These are phyloP conservation scores for Botrytis pseudocinerea DNA, from an alignment of 2,329 filamentous ascomycete genomes.

Conservation along the genomic window DNA sequence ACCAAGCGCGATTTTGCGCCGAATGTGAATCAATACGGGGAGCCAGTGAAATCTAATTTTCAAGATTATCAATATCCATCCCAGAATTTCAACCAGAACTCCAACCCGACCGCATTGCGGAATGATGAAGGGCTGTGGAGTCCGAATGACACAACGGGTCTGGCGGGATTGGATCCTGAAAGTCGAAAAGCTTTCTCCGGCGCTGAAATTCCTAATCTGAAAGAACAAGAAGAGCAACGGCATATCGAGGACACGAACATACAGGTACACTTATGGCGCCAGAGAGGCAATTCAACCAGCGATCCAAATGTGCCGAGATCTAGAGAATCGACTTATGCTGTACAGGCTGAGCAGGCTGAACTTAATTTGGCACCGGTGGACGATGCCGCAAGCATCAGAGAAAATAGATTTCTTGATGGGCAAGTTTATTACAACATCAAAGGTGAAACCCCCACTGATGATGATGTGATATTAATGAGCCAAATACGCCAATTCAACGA, in stretches of 20 bases:
- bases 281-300: constrained; percentile 31
- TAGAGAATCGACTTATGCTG: constrained; percentile 30
- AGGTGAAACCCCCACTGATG: constrained; percentile 30
- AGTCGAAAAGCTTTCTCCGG: constrained; percentile 31
- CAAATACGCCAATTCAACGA: constrained; percentile 42
- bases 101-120: constrained; percentile 26
- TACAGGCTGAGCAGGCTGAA: constrained; percentile 28
- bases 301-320: constrained; percentile 31
- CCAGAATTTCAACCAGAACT: constrained; percentile 15
- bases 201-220: constrained; percentile 37
- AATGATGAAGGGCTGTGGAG: constrained; percentile 37
- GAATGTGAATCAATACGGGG: constrained; percentile 24
- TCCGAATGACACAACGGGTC: constrained; percentile 32
- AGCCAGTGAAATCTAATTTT: constrained; percentile 4
- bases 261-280: constrained; percentile 42
- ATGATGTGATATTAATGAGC: constrained; percentile 36
- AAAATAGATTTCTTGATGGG: constrained; percentile 38
- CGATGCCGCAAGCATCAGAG: constrained; percentile 38
- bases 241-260: constrained; percentile 38
- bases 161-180: constrained; percentile 38
- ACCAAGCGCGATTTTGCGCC: constrained; percentile 23
- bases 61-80: constrained; percentile 27
- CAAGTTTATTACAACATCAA: constrained; percentile 39
- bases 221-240: constrained; percentile 39
- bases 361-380: constrained; percentile 35